Evolutionary conservation across 305 asterid species (phyloP).

Genomic region (Fraxinus sp.): DNA sequence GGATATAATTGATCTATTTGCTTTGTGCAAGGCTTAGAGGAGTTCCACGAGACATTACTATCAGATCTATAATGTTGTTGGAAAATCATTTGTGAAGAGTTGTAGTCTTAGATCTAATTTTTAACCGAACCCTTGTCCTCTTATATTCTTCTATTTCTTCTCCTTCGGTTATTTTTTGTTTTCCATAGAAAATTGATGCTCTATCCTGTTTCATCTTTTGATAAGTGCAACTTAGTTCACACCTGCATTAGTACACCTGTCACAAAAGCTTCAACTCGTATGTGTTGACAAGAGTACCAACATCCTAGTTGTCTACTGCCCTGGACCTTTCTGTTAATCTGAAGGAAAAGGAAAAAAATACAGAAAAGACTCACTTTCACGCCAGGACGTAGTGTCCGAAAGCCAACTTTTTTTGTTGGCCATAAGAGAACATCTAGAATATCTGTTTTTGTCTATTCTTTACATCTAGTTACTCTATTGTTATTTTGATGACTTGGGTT

Average conservation of each 20-base stretch:
- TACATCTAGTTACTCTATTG: constrained; percentile 4
- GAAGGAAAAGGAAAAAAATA: neutral
- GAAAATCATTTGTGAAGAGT: neutral
- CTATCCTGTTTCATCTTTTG: neutral
- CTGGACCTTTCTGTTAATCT: neutral
- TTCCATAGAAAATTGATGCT: neutral
- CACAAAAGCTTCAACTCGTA: neutral
- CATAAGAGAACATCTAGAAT: neutral
- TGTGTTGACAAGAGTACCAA: neutral
- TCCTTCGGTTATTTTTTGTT: neutral
- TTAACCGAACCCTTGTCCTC: neutral
- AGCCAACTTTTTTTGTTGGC: neutral
- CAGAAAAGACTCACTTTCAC: neutral
- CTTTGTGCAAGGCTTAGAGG: neutral
- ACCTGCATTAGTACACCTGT: neutral
- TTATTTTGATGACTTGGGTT: neutral
- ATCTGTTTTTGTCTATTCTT: neutral
- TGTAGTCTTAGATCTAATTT: neutral
- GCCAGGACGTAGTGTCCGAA: neutral
- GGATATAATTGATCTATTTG: neutral
- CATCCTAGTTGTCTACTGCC: neutral
- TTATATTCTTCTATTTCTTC: neutral
- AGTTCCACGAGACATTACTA: neutral
- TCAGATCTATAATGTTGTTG: neutral
- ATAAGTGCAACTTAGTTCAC: neutral